Conservation (phyloP, 108 stramenopile species). For the Skeletonema potamos region DNA sequence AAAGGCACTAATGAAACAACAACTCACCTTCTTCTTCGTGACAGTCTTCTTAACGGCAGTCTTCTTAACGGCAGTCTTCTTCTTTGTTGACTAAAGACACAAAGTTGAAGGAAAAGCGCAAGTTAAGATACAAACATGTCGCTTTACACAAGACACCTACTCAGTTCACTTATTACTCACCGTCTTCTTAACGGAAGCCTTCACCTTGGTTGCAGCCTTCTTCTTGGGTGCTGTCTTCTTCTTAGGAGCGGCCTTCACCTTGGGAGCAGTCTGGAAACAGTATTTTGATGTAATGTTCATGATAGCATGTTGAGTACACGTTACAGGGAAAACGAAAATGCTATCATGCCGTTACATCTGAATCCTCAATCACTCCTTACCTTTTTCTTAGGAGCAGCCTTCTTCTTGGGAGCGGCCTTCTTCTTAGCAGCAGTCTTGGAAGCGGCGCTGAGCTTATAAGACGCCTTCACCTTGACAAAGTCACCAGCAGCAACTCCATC, state of each 20-base stretch:
- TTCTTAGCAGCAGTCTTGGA: conserved; percentile 55
- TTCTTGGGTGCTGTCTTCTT: not conserved
- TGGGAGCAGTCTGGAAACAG: not conserved
- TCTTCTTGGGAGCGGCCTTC: conserved; percentile 42
- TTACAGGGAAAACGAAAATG: not conserved
- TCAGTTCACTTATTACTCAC: not conserved
- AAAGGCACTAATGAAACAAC: too few species aligned
- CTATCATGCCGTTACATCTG: not conserved
- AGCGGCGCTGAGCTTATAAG: conserved; percentile 50
- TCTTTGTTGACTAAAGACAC: not conserved
- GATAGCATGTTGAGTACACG: not conserved
- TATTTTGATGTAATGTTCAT: not conserved
- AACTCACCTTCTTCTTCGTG: not conserved
- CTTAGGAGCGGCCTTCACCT: not conserved
- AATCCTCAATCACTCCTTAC: too few species aligned
- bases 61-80: not conserved
- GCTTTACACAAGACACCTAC: not conserved
- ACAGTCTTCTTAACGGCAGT: not conserved
- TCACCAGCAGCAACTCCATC: conserved; percentile 40
- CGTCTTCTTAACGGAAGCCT: not conserved
- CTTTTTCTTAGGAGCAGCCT: conserved; percentile 15
- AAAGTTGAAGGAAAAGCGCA: not conserved
- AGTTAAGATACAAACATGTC: too few species aligned
- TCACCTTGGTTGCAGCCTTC: not conserved
- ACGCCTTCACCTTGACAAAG: conserved; percentile 49